Base-by-base conservation (phyloP, 2,329 filamentous ascomycete species). In the Paraphoma sp. region DNA sequence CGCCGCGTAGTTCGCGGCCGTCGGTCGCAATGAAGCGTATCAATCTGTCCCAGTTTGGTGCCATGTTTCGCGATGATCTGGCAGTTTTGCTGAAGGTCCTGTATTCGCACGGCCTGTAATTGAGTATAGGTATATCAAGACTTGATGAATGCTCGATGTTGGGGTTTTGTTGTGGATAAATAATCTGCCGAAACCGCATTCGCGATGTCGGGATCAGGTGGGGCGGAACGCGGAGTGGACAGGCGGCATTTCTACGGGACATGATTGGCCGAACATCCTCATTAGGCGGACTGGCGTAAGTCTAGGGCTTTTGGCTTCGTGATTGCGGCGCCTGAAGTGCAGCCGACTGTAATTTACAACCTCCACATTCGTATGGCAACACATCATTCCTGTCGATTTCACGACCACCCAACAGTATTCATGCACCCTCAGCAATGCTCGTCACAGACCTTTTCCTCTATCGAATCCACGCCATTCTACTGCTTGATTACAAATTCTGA, bases 11-110 rank as follows among this genome's bases (percentile, higher is more conserved):
- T 8, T 78, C 72, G 6, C 79, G 78, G 14, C 82, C 83, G 48
- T 86, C 83, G 0, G 77, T 79, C 12, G 83, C 79, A 14, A 80
- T 74, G 67, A 86, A 86, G 31, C 84, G 83, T 52, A 87, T 85
- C 0, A 86, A 74, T 49, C 83, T 76, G 53, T 81, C 74, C 84
- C 84, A 86, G 40, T 63, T 67, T 40, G 64, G 65, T 54, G 65
- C 55, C 65, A 68, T 51, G 30, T 10, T 40, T 11, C 3, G n/a
- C 16, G 40, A 10, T 42, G 11, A 14, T n/a, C 40, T 41, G 30
- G 38, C 29, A 50, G 38, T 45, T 47, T 17, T n/a, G 10, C 6
- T 10, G 48, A 31, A 16, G 6, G 23, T 18, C n/a, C 16, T 12
- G 18, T 30, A 16, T 3, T 17, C 16, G 11, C 38, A 31, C 29